Base-by-base conservation (phyloP, 1,284 basidiomycete genomes). In the Apiotrichum sp. region DNA sequence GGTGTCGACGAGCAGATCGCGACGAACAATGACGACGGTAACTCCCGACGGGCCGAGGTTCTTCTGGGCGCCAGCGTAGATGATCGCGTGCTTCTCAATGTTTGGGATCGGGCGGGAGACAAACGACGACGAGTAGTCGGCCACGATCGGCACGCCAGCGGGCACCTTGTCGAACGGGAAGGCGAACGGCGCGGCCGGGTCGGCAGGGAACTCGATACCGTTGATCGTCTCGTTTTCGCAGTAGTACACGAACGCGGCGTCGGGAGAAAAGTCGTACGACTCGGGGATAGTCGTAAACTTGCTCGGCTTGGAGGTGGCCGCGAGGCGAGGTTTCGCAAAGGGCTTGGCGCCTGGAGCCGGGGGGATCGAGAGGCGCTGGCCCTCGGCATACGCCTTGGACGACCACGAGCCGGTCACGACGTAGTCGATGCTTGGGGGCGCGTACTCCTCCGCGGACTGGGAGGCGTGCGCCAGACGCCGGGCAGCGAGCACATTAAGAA, bases 141-240 rank as follows among this genome's bases (percentile, higher is more conserved):
- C 93, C 4, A 98, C 91, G 62, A 99, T 83, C 6, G 93, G 92
- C 10, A 88, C 81, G 58, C 82, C 78, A 2, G 72, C 70, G 6
- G 86, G 84, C 41, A 98, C 80, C 41, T 59, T 56, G 62, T 88
- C 80, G 79, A 89, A 90, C 2, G 95, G 93, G 81, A 98, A 97
- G n/a, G 86, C 81, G 78, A 86, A 88, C n/a, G 34, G 14, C 78
- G 95, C 93, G 14, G 84, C 80, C 4, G 83, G 73, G 29, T 82
- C 75, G 36, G 78, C 79, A 4, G 88, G 80, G 78, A 91, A 98
- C 78, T 98, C 88, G 54, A 95, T 87, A 36, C 96, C 96, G 68
- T 97, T 88, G 57, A 98, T 90, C 3, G 96, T 99, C 80, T 99
- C 96, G 79, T 99, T 99, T 74, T 98, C 95, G 82, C 96, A 99